Evolutionary conservation across 73 alveolate species (phyloP), one percentile per base, ranked within the genome.

Genomic region (Symbiodinium natans): DNA sequence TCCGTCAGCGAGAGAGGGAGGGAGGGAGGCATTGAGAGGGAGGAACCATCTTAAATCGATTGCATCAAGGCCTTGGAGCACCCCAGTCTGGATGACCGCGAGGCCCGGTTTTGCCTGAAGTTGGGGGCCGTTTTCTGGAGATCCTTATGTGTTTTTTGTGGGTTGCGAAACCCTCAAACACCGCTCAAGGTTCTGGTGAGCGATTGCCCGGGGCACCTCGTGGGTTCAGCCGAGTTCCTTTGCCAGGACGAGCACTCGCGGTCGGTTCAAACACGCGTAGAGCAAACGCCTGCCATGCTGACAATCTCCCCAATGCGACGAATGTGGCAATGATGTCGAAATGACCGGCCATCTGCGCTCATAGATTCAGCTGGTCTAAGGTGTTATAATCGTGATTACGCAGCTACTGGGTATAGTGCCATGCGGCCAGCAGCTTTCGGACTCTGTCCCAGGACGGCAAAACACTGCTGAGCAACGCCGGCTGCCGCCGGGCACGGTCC

Each of bases 401-500:
- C n/a, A n/a, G n/a, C n/a, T n/a, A n/a, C n/a, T n/a, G n/a, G n/a
- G n/a, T n/a, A n/a, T n/a, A n/a, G n/a, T n/a, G n/a, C n/a, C n/a
- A n/a, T n/a, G n/a, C n/a, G n/a, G n/a, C n/a, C n/a, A n/a, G n/a
- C n/a, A n/a, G n/a, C n/a, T n/a, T n/a, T n/a, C n/a, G n/a, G n/a
- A 10, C 82, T 68, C 36, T n/a, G 33, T 34, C 84, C 43, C 86
- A 88, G 95, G 95, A 88, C 27, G 95, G 95, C 43, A 39, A 10
- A 9, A 43, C 74, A 11, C 43, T 88, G 27, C 95, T 63, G 27
- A 82, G 80, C 42, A 83, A 40, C 43, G 41, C 46, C 33, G 41
- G 43, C 31, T 88, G 95, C 73, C 97, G 97, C 36, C 97, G 34
- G 27, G 97, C 97, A 17, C 97, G 46, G 82, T 29, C 80, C 41